phyloP scores from a whole-genome alignment of 495 filamentous ascomycete genomes.

The Penicillium cosmopolitanum region DNA sequence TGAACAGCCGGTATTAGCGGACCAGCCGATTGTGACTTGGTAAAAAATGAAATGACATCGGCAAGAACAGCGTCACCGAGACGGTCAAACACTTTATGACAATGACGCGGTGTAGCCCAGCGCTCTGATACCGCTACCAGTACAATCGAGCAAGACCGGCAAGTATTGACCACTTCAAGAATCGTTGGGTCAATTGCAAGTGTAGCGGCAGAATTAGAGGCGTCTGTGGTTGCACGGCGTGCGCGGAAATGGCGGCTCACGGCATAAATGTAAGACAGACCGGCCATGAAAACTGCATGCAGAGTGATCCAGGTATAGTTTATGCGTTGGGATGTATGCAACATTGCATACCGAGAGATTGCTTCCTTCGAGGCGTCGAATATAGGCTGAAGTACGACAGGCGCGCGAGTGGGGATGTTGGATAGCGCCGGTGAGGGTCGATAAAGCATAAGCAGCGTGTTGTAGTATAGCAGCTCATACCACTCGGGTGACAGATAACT shows the following conservation, averaged over 20 bases:
- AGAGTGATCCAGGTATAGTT: conserved; percentile 36
- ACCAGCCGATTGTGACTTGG: conserved; percentile 3
- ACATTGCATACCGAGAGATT: conserved; percentile 24
- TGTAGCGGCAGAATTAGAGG: background rate
- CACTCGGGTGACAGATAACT: conserved; percentile 28
- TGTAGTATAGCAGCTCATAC: conserved; percentile 35
- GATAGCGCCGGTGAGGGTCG: conserved; percentile 27
- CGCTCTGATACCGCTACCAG: conserved; percentile 32
- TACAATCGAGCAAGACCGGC: conserved; percentile 29
- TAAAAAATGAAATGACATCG: conserved; percentile 29
- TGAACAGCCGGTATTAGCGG: background rate
- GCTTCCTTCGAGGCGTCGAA: conserved; percentile 25
- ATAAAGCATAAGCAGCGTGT: conserved; percentile 30
- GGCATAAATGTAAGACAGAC: conserved; percentile 31
- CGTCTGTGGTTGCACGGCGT: background rate
- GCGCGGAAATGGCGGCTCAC: conserved; percentile 28
- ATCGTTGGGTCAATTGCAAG: conserved; percentile 22
- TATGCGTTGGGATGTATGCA: conserved; percentile 27
- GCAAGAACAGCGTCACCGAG: conserved; percentile 30
- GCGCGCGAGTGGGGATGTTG: conserved; percentile 9
- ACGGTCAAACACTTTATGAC: conserved; percentile 32
- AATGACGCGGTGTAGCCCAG: conserved; percentile 24
- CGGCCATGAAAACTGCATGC: conserved; percentile 33
- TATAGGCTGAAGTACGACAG: conserved; percentile 20
- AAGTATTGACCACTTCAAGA: conserved; percentile 31